Base-by-base conservation (phyloP, 805 yeast species). In the Candida ipomoeae region DNA sequence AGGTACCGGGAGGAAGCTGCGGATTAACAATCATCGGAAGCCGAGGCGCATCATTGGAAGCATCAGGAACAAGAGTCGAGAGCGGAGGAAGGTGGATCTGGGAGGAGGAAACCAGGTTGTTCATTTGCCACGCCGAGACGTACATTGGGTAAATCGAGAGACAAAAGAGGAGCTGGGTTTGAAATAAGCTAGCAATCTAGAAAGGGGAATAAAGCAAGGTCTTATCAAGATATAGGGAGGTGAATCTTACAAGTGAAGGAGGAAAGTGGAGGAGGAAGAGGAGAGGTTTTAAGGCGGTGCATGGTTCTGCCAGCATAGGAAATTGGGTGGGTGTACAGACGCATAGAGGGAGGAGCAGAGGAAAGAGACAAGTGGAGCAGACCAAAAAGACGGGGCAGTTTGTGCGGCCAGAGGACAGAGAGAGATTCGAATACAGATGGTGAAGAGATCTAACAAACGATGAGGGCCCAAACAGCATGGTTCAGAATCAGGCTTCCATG, bases 331-430 rank as follows among this genome's bases (percentile, higher is more conserved):
- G 33, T 26, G 43, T 21, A 26, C 34, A 39, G 41, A 39, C 32
- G 41, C 41, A 39, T 7, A 39, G 21, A 13, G n/a, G 31, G 11
- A 39, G 23, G 18, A 14, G 17, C 17, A 21, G 21, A n/a, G 18
- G 14, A 39, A 23, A 39, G 41, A 26, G 41, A 39, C 41, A 39
- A 23, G 41, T 39, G 31, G 41, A 39, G 41, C 41, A 21, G 41
- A 39, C 18, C 18, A 8, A 8, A 39, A 39, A 21, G 31, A 21
- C 14, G 18, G 18, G 20, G 38, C 38, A 36, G 20, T 36, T 36
- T 36, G 38, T 33, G 35, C 38, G 18, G 38, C 13, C 38, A 36
- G 38, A 15, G 10, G 29, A 26, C 21, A 18, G 3, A 26, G 29
- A 26, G 29, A 26, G 11, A 26, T 26, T 26, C 11, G 29, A 26